Evolutionary conservation across 192 early-diverging fungal genomes (phyloP).

Genomic region (Coemansia sp.): DNA sequence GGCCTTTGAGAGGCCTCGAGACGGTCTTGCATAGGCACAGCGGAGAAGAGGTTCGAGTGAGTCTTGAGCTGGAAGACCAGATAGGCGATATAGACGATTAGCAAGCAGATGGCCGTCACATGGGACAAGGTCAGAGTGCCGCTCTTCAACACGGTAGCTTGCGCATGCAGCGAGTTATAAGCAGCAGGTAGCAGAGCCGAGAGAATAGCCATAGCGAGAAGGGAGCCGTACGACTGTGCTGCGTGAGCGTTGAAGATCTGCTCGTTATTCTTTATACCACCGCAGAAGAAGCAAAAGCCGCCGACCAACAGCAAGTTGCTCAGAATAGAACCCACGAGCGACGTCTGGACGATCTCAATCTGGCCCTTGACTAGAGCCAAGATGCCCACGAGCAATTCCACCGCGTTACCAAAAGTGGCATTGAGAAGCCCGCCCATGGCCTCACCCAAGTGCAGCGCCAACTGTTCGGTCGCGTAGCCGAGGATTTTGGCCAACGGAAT

Average conservation of each 20-base stretch:
- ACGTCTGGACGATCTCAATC: conserved; percentile 84
- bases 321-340: conserved; percentile 86
- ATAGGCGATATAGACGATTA: conserved; percentile 67
- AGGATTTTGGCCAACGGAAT: conserved; percentile 86
- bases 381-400: conserved; percentile 82
- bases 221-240: conserved; percentile 71
- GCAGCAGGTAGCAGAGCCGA: conserved; percentile 74
- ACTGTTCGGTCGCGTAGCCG: conserved; percentile 76
- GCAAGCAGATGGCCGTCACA: conserved; percentile 67
- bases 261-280: conserved; percentile 75
- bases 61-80: conserved; percentile 79
- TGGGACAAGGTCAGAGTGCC: conserved; percentile 64
- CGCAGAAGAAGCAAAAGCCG: conserved; percentile 84
- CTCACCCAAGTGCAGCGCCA: conserved; percentile 61
- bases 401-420: conserved; percentile 80
- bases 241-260: conserved; percentile 72
- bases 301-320: conserved; percentile 86
- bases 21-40: conserved; percentile 36
- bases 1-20: conserved; percentile 35
- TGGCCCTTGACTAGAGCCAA: conserved; percentile 79
- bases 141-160: conserved; percentile 46
- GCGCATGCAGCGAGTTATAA: conserved; percentile 56
- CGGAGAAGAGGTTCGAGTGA: conserved; percentile 65
- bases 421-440: conserved; percentile 86
- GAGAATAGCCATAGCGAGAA: conserved; percentile 68